Conservation (phyloP, 2,329 filamentous ascomycete species). For the Pezicula neosporulosa region DNA sequence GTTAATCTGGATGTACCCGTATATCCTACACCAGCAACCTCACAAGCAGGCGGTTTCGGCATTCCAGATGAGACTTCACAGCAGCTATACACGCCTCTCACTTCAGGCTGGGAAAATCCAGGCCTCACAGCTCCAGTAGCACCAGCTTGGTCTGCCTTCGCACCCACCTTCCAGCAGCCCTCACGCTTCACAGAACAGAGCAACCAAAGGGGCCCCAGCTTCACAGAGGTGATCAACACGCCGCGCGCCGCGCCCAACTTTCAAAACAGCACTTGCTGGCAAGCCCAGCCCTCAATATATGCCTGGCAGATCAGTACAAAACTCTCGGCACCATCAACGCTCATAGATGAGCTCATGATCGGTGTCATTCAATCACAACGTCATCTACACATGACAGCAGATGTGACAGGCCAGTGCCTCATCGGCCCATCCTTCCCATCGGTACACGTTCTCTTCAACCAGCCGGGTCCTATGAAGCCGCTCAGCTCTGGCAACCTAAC, state of each 20-base stretch:
- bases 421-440: slow-evolving; percentile 20
- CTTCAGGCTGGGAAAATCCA: slow-evolving; percentile 22
- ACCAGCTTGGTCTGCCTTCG: slow-evolving; percentile 23
- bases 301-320: slow-evolving; percentile 28
- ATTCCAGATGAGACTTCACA: slow-evolving; percentile 17
- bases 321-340: slow-evolving; percentile 23
- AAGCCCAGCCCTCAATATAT: slow-evolving; percentile 25
- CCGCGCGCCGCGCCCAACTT: slow-evolving; percentile 5
- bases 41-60: not conserved
- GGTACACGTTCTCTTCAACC: slow-evolving; percentile 23
- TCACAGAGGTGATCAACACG: slow-evolving; percentile 19
- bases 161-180: slow-evolving; percentile 21
- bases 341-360: slow-evolving; percentile 25
- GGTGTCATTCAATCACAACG: slow-evolving; percentile 24
- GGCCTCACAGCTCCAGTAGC: slow-evolving; percentile 13
- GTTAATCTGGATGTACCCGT: not conserved
- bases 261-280: slow-evolving; percentile 18
- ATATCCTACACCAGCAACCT: not conserved
- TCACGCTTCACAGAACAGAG: slow-evolving; percentile 19
- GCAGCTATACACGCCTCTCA: slow-evolving; percentile 14
- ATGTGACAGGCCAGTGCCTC: slow-evolving; percentile 15
- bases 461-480: slow-evolving; percentile 14
- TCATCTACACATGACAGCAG: slow-evolving; percentile 15
- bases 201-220: slow-evolving; percentile 12
- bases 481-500: slow-evolving; percentile 6